These are phyloP conservation scores for Colletotrichum tamarilloi DNA, from an alignment of 2,329 filamentous ascomycete species.

Conservation along the genomic window DNA sequence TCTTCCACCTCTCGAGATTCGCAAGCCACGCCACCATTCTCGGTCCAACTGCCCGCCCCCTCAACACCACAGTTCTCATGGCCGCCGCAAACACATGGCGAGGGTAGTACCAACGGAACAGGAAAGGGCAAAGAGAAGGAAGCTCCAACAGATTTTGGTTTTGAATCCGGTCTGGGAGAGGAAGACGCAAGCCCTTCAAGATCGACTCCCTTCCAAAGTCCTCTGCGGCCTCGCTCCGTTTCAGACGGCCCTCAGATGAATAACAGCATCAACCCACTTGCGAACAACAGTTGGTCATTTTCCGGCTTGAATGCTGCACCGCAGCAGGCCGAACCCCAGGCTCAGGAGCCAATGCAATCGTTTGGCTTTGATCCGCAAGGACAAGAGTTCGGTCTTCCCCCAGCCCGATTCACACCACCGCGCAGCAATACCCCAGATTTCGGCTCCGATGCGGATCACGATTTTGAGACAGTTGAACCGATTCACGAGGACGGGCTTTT, in stretches of 20 bases:
- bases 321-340: neutral
- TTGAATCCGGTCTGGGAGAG: constrained; percentile 10
- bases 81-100: neutral
- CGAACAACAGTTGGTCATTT: constrained; percentile 72
- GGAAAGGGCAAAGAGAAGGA: constrained; percentile 39
- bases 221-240: constrained; percentile 60
- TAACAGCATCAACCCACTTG: constrained; percentile 61
- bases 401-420: neutral
- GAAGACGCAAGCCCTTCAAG: constrained; percentile 9
- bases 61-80: constrained; percentile 36
- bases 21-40: neutral
- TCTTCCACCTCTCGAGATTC: constrained; percentile 11
- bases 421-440: constrained; percentile 14
- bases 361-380: neutral
- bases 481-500: neutral
- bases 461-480: neutral
- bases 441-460: constrained; percentile 5
- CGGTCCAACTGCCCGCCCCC: constrained; percentile 30
- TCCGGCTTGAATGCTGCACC: constrained; percentile 48
- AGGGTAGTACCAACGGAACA: constrained; percentile 12
- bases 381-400: neutral
- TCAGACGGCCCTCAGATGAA: constrained; percentile 66
- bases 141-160: neutral
- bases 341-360: neutral
- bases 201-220: constrained; percentile 26